These are phyloP conservation scores for Pseudozyma sp. DNA, from an alignment of 1,284 basidiomycete species.

Conservation along the genomic window DNA sequence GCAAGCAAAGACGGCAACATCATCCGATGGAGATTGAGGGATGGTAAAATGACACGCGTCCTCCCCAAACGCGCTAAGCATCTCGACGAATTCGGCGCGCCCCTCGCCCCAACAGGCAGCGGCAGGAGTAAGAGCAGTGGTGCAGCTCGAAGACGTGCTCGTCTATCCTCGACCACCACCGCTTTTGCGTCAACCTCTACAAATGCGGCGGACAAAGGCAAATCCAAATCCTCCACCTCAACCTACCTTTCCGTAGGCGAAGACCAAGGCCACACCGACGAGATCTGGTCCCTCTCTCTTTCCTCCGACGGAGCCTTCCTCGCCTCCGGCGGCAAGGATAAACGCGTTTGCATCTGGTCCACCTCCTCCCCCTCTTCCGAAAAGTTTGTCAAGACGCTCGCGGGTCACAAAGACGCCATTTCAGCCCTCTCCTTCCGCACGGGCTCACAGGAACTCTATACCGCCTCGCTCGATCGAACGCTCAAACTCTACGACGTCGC, in stretches of 20 bases:
- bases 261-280: constrained; percentile 82
- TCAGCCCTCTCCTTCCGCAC: constrained; percentile 84
- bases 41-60: constrained; percentile 61
- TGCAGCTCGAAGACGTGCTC: constrained; percentile 45
- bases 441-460: constrained; percentile 78
- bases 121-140: constrained; percentile 36
- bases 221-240: not conserved
- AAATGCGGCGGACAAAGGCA: not conserved
- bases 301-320: constrained; percentile 87
- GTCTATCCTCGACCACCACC: constrained; percentile 10
- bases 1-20: constrained; percentile 64
- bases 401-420: constrained; percentile 59
- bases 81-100: constrained; percentile 10
- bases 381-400: constrained; percentile 80
- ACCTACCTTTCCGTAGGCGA: constrained; percentile 61
- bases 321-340: constrained; percentile 87
- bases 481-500: constrained; percentile 89
- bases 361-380: constrained; percentile 7
- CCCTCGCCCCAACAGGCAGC: constrained; percentile 9
- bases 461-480: constrained; percentile 89
- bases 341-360: constrained; percentile 69
- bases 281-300: constrained; percentile 83
- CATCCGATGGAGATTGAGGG: constrained; percentile 61
- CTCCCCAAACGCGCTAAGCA: constrained; percentile 34
- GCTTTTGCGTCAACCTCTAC: constrained; percentile 10